Evolutionary conservation across 192 early-diverging fungal genomes (phyloP), one percentile per base, ranked within the genome.

Genomic region (Coemansia sp.): DNA sequence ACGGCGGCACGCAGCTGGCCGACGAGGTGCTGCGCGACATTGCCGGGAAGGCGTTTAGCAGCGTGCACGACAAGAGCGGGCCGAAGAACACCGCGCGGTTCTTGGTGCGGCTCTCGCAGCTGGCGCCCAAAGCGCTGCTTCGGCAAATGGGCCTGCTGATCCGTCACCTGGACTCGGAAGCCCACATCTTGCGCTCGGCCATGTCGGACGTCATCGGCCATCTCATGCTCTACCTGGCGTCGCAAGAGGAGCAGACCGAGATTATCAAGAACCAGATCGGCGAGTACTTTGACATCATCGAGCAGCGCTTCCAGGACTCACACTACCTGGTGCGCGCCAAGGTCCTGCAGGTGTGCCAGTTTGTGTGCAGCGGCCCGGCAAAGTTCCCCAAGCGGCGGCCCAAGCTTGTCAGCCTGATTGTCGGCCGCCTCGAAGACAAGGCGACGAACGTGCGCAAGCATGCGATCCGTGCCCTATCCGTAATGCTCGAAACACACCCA

Each of bases 221-320:
- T 59, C 81, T 98, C 12, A 93, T 95, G 42, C 82, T 87, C 25
- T 83, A 88, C 42, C 63, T 91, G 29, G 81, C 93, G 5, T 76
- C 81, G 44, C 84, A 84, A 25, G 86, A 88, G 25, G 88, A 90
- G 30, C 85, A 92, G 54, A 86, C 83, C 0, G 84, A 87, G 4
- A 87, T 83, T 18, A 80, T 83, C 28, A 79, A 83, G 59, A 82
- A 85, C 55, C 88, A 91, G 68, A 82, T 98, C 49, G 83, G 87
- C 47, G 83, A 87, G 35, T 95, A 92, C 62, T 97, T 93, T 74
- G 93, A 96, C 64, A 85, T 95, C 56, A 64, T 99, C 48, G 85
- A 93, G 60, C 93, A 98, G 67, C 84, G 96, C 10, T 93, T 95
- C 77, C 85, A 90, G 62, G 98, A 99, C 69, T 77, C 80, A n/a